These are phyloP conservation scores for Penicillium concentricum DNA, from an alignment of 2,329 filamentous ascomycete species.

Conservation along the genomic window DNA sequence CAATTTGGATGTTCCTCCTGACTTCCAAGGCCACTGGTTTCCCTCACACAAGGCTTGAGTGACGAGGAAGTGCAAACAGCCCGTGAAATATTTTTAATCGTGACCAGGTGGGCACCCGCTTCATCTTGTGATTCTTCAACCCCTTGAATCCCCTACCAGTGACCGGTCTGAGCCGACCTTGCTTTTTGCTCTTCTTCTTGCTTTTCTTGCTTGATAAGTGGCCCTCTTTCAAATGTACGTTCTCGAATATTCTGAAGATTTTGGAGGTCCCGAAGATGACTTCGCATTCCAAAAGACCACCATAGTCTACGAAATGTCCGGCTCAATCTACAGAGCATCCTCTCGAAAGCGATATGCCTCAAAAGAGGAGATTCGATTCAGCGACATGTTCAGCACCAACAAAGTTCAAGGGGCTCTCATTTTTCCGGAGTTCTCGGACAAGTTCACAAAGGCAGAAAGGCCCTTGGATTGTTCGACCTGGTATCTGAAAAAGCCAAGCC, in stretches of 20 bases:
- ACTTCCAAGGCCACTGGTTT: neutral
- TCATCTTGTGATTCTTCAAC: neutral
- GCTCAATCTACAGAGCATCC: conserved; percentile 1
- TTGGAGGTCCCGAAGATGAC: neutral
- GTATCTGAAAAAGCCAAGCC: conserved; percentile 4
- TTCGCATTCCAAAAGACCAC: neutral
- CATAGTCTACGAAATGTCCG: conserved; percentile 3
- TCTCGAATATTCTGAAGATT: conserved; percentile 7
- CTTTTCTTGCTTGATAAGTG: neutral
- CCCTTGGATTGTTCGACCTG: neutral
- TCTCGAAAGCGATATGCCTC: conserved; percentile 1
- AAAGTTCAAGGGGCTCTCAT: neutral
- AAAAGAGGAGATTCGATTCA: neutral
- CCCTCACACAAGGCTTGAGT: neutral
- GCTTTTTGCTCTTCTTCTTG: neutral
- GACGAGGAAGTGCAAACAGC: neutral
- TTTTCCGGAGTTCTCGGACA: conserved; percentile 3
- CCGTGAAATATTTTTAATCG: neutral
- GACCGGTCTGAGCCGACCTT: neutral
- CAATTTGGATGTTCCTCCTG: neutral
- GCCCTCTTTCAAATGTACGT: neutral
- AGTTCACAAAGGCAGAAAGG: conserved; percentile 1
- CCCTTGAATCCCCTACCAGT: neutral
- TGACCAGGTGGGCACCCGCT: neutral
- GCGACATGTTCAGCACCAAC: conserved; percentile 5